Conservation (phyloP, 768 basidiomycete genomes). For the Pleurotus cornucopiae region DNA sequence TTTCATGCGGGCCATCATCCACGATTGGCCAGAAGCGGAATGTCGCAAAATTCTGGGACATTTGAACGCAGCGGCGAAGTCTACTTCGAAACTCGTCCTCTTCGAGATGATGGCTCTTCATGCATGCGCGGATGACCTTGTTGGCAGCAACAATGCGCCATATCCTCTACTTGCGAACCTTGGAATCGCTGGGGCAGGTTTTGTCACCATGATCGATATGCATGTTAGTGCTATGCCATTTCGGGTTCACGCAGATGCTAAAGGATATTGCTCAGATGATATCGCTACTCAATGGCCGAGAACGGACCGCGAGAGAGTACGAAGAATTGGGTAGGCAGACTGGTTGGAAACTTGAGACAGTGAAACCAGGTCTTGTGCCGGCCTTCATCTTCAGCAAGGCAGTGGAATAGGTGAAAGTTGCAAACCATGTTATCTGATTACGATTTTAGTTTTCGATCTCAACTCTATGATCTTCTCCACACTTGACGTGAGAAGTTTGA, state of each 20-base stretch:
- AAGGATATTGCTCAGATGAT: neutral
- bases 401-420: too few relatives aligned
- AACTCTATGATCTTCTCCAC: too few relatives aligned
- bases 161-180: slow-evolving; percentile 19
- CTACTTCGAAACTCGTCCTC: slow-evolving; percentile 30
- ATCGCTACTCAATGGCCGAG: neutral
- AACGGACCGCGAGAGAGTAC: neutral
- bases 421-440: too few relatives aligned
- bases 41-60: slow-evolving; percentile 25
- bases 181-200: slow-evolving; percentile 10
- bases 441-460: too few relatives aligned
- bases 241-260: neutral
- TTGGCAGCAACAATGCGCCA: slow-evolving; percentile 1
- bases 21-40: slow-evolving; percentile 34
- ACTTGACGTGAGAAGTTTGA: too few relatives aligned
- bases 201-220: neutral
- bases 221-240: neutral
- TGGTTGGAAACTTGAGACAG: slow-evolving; percentile 1
- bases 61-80: slow-evolving; percentile 26
- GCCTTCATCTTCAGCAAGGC: slow-evolving; percentile 1
- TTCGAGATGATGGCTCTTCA: slow-evolving; percentile 30
- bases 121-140: slow-evolving; percentile 15
- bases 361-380: slow-evolving; percentile 1
- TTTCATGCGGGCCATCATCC: slow-evolving; percentile 29
- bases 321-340: neutral